A percentile compares a stretch with the other conserved stretches of the same genome.
phyloP scores from a whole-genome alignment of 2,329 filamentous ascomycete species.

The Calonectria fujianensis region DNA sequence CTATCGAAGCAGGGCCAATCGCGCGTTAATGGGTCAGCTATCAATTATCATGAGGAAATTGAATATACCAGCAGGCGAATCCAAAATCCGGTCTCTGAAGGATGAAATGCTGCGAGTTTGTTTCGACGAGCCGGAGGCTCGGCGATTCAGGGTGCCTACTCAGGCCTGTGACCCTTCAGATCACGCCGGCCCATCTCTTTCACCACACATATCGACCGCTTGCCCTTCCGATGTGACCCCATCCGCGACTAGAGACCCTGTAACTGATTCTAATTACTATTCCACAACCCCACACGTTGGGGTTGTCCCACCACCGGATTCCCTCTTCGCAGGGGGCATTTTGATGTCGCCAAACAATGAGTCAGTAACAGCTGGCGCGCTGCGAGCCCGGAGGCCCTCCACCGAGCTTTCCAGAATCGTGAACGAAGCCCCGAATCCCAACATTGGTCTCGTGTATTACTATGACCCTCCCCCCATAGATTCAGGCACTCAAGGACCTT shows the following conservation, averaged over 20 bases:
- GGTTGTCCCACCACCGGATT: neutral
- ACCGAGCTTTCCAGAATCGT: neutral
- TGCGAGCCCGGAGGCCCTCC: too few relatives aligned
- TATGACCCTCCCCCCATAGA: neutral
- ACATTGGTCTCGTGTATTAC: accelerated
- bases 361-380: neutral
- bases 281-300: neutral
- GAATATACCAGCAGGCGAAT: too few relatives aligned
- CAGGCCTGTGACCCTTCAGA: too few relatives aligned
- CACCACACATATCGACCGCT: neutral
- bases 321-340: neutral
- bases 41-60: neutral
- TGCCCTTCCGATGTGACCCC: too few relatives aligned
- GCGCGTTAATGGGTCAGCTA: neutral
- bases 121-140: neutral
- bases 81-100: neutral
- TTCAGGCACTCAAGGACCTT: neutral
- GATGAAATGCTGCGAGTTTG: neutral
- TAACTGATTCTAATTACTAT: neutral
- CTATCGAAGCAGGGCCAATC: neutral
- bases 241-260: neutral
- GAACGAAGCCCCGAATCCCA: neutral
- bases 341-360: neutral
- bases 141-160: neutral
- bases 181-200: neutral